Conservation (phyloP, 1,284 basidiomycete genomes). For the Entoloma clypeatum region DNA sequence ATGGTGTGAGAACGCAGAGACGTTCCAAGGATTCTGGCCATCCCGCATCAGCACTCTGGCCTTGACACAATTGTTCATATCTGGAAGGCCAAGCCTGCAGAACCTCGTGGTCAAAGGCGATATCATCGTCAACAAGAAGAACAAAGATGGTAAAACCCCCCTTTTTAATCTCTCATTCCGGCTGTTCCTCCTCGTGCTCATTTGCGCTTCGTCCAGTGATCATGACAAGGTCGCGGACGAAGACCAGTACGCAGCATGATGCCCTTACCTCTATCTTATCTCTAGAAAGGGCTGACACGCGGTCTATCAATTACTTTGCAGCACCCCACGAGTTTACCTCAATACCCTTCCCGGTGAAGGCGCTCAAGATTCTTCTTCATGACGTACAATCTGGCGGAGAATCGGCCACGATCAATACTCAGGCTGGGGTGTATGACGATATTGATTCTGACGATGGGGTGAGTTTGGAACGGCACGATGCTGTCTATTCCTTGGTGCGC, state of each 20-base stretch:
- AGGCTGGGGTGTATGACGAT: slow-evolving; percentile 42
- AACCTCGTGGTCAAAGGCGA: slow-evolving; percentile 86
- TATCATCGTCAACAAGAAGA: slow-evolving; percentile 77
- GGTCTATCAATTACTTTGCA: slow-evolving; percentile 29
- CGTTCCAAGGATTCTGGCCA: slow-evolving; percentile 94
- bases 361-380: slow-evolving; percentile 82
- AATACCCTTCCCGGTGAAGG: slow-evolving; percentile 87
- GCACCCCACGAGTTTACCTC: slow-evolving; percentile 83
- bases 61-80: slow-evolving; percentile 72
- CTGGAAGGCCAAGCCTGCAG: slow-evolving; percentile 62
- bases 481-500: slow-evolving; percentile 1
- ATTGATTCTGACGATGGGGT: slow-evolving; percentile 77
- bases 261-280: slow-evolving; percentile 5
- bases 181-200: slow-evolving; percentile 10
- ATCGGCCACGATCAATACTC: slow-evolving; percentile 55
- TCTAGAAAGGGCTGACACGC: slow-evolving; percentile 7
- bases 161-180: slow-evolving; percentile 8
- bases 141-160: slow-evolving; percentile 67
- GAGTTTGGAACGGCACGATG: slow-evolving; percentile 29
- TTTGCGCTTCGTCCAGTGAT: slow-evolving; percentile 66
- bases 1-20: slow-evolving; percentile 94
- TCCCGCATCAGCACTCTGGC: slow-evolving; percentile 82
- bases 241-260: slow-evolving; percentile 58
- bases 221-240: slow-evolving; percentile 91
- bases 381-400: slow-evolving; percentile 78